Evolutionary conservation across 371 early-diverging fungal species (phyloP).

Genomic region (Cokeromyces recurvatus): DNA sequence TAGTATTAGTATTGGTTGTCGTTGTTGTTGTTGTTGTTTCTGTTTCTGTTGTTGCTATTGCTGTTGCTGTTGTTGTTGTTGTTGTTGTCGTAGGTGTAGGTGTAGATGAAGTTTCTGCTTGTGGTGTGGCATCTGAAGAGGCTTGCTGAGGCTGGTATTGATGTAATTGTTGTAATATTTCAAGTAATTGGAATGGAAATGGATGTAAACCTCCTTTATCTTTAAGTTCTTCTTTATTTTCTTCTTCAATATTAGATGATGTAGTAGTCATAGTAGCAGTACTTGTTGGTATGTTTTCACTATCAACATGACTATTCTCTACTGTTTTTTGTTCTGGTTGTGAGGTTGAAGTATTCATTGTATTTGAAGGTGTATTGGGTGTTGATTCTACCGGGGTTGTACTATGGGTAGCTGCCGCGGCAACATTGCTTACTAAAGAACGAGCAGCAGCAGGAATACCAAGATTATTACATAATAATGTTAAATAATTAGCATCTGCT

Average conservation of each 20-base stretch:
- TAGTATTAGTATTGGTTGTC: conserved; percentile 1
- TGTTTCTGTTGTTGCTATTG: conserved; percentile 1
- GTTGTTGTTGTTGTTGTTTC: neutral
- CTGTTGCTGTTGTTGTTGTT: neutral
- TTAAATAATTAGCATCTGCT: conserved; percentile 32
- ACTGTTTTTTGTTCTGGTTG: no score
- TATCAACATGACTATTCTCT: no score
- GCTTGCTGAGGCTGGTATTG: conserved; percentile 20
- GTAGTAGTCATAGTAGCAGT: no score
- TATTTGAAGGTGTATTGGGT: no score
- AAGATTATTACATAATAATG: conserved; percentile 42
- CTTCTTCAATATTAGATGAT: neutral
- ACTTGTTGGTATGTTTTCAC: no score
- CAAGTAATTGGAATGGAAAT: conserved; percentile 21
- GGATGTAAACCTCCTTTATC: conserved; percentile 5
- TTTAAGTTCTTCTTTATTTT: conserved; percentile 7
- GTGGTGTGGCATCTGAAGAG: no score
- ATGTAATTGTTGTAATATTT: conserved; percentile 25
- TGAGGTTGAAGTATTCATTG: no score
- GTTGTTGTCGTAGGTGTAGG: neutral
- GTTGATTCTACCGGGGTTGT: no score
- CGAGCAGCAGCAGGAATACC: conserved; percentile 24
- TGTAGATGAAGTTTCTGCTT: neutral
- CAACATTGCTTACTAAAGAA: neutral
- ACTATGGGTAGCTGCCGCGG: no score